Conservation (phyloP, 163 green algal genomes). For the Picocystis sp. region DNA sequence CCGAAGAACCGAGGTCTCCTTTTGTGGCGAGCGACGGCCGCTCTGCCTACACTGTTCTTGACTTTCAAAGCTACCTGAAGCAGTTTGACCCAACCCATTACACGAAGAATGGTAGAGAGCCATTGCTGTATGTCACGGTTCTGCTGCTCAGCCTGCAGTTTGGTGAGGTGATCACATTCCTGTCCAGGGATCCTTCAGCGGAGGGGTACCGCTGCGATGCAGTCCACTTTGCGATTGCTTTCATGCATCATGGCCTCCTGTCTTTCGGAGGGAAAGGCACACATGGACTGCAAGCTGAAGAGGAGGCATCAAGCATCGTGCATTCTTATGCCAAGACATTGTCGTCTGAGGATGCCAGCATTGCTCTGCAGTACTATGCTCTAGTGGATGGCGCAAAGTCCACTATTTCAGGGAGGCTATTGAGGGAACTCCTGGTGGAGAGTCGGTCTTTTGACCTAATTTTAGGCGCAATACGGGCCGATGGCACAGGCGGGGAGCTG, state of each 20-base stretch:
- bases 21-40: slow-evolving; percentile 2
- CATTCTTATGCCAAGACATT: slow-evolving; percentile 10
- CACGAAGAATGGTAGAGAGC: slow-evolving; percentile 43
- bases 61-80: slow-evolving; percentile 52
- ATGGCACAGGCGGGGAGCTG: slow-evolving; percentile 2
- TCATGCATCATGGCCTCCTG: slow-evolving; percentile 18
- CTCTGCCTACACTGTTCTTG: slow-evolving; percentile 26
- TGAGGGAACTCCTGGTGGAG: slow-evolving; percentile 55
- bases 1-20: slow-evolving; percentile 2
- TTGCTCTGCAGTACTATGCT: slow-evolving; percentile 65
- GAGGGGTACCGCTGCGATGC: slow-evolving; percentile 44
- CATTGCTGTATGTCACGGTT: slow-evolving; percentile 56
- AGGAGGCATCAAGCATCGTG: slow-evolving; percentile 17
- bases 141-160: slow-evolving; percentile 59
- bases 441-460: slow-evolving; percentile 27
- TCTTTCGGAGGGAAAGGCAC: slow-evolving; percentile 4
- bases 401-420: slow-evolving; percentile 26
- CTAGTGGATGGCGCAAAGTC: slow-evolving; percentile 26
- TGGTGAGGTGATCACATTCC: slow-evolving; percentile 26
- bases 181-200: slow-evolving; percentile 29
- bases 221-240: slow-evolving; percentile 47
- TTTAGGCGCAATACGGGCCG: slow-evolving; percentile 1
- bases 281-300: background rate
- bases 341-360: slow-evolving; percentile 3
- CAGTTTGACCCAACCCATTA: slow-evolving; percentile 28